Base-by-base conservation (phyloP, 1,284 basidiomycete genomes). In the Tranzscheliella williamsii region DNA sequence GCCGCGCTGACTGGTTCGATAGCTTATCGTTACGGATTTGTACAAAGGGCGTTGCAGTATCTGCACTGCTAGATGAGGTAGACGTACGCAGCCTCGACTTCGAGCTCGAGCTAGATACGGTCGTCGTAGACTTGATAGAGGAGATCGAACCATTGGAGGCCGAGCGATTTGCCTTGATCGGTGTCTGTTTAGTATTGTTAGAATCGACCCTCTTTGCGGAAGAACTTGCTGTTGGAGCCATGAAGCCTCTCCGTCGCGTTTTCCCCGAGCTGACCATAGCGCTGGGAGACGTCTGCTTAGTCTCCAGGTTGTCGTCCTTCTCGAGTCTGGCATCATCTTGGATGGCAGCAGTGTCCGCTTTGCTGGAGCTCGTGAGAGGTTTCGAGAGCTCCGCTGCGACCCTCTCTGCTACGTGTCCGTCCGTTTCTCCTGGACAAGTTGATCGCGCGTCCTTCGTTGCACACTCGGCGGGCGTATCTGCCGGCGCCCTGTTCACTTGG, bases 161-260 rank as follows among this genome's bases (percentile, higher is more conserved):
- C 26, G 26, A 27, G 26, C 26, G 26, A 15, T 15, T 15, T 27
- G 26, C 8, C 15, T 15, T 27, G 26, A 8, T 15, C 8, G 26
- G 26, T 8, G 26, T 27, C 26, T 27, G 26, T 15, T 27, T 27
- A 15, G 15, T 27, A 15, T 8, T 27, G 26, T 15, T 27, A 15
- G 26, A 15, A 15, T 27, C 26, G 8, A 34, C 15, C 9, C 32
- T 7, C 16, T 34, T 34, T 8, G n/a, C 15, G 26, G 27, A 24
- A 9, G 38, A 39, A 26, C 38, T 39, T 6, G 38, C 38, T 5
- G 38, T 39, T 7, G 38, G 38, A 8, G 38, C 38, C 38, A 39
- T 39, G 38, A 39, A 39, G 18, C 38, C 38, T 5, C 24, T 26
- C 5, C 24, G 24, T 5, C 24, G 38, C 4, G 15, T 15, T 27